Base-by-base conservation (phyloP, 2,329 filamentous ascomycete species). In the Trichophyton simii region DNA sequence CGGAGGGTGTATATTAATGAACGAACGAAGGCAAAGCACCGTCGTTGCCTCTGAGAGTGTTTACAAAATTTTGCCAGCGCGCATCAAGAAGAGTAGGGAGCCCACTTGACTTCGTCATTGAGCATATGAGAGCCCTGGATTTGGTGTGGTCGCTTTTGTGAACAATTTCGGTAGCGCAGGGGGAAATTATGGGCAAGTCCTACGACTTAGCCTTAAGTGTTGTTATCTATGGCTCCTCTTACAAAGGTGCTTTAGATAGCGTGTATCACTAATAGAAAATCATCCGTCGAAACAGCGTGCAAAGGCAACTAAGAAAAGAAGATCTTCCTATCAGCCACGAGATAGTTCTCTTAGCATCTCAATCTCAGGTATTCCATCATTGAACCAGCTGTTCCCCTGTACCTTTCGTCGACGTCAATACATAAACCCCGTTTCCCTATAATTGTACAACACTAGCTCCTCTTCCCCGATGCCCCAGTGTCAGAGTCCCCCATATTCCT, bases 1-100 rank as follows among this genome's bases (percentile, higher is more conserved):
- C 52, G 78, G 77, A 46, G 82, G 82, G 3, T 77, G 77, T 46
- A 78, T 75, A 22, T 70, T 85, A 4, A 81, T 78, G 3, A 84
- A 78, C 36, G 75, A 78, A 20, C 76, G 78, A 64, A 75, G 81
- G 34, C 75, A 78, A 61, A 67, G 69, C 61, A 78, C 78, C 0
- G 77, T 84, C 59, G 71, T 76, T 22, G 78, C 81, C 60, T 77
- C 78, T 42, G 80, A 82, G 63, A 76, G 78, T 48, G 75, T 79
- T 34, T 79, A 69, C 67, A 72, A 70, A 62, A 65, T 71, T 36
- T 66, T 68, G 18, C 65, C 67, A 34, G 62, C 59, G 3, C 8
- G 34, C 9, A 7, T 13, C 7, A 34, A 67, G 34, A 38, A 38
- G 34, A 54, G 25, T 13, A 57, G 61, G 58, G 54, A 60, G 13